Evolutionary conservation across 176 grass and related monocot genomes (phyloP).

Genomic region (Puccinellia tenuiflora): DNA sequence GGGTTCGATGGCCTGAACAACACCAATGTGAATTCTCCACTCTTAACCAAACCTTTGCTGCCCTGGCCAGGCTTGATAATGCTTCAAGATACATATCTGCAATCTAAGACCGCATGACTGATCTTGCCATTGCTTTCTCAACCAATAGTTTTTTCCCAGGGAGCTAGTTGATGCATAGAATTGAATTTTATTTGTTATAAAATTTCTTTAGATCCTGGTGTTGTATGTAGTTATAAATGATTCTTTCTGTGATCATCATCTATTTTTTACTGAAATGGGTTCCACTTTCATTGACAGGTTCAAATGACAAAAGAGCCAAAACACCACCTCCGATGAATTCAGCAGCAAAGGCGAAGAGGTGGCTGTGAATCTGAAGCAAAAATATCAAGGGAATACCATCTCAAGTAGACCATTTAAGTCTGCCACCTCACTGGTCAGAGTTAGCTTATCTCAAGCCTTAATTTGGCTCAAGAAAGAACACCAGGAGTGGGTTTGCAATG

Average conservation of each 20-base stretch:
- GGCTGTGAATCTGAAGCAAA: conserved; percentile 33
- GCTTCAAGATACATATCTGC: background rate
- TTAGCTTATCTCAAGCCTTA: background rate
- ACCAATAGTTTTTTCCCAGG: background rate
- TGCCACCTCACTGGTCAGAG: background rate
- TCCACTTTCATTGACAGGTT: no score
- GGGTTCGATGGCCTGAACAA: conserved; percentile 48
- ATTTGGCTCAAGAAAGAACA: background rate
- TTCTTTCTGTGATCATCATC: background rate
- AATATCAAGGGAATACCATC: conserved; percentile 1
- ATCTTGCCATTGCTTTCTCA: conserved; percentile 5
- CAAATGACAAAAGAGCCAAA: conserved; percentile 34
- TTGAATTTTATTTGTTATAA: background rate
- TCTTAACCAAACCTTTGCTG: conserved; percentile 1
- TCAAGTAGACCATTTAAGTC: background rate
- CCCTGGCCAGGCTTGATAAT: background rate
- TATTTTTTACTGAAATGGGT: conserved; percentile 26
- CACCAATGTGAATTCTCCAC: conserved; percentile 38
- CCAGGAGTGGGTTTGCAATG: background rate
- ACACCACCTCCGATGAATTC: conserved; percentile 36
- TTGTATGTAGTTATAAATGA: background rate
- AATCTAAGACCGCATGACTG: background rate
- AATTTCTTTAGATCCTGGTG: background rate
- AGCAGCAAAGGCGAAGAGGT: conserved; percentile 32
- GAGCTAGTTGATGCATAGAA: background rate